A percentile compares a stretch with the other conserved stretches of the same genome.
Evolutionary conservation across 2,329 filamentous ascomycete genomes (phyloP).

Genomic region (Ophiocordyceps sinensis): DNA sequence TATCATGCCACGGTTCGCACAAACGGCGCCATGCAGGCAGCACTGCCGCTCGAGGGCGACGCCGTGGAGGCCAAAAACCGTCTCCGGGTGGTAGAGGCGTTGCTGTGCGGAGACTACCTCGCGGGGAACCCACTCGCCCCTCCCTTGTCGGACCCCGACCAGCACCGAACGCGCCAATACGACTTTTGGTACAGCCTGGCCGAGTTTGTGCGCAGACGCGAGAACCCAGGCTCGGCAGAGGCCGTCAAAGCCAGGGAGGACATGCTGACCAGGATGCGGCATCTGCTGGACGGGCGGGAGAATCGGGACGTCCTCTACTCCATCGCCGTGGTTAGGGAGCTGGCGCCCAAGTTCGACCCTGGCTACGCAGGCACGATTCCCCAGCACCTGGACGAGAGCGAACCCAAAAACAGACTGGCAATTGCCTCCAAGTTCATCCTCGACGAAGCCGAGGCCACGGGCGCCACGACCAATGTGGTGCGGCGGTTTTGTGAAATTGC

Average conservation of each 20-base stretch:
- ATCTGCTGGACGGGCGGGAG: constrained; percentile 64
- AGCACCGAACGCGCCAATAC: constrained; percentile 45
- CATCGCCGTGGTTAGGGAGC: constrained; percentile 64
- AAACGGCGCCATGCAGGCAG: constrained; percentile 16
- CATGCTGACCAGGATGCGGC: constrained; percentile 49
- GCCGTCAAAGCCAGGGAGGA: constrained; percentile 44
- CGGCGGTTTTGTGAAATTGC: constrained; percentile 57
- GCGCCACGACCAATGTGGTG: constrained; percentile 62
- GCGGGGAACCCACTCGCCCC: constrained; percentile 38
- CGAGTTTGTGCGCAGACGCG: constrained; percentile 44
- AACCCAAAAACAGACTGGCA: constrained; percentile 50
- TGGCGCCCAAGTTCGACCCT: constrained; percentile 50
- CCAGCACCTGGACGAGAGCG: constrained; percentile 49
- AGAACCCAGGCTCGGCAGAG: constrained; percentile 33
- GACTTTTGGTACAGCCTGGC: constrained; percentile 76
- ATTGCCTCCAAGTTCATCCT: constrained; percentile 58
- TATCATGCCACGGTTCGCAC: constrained; percentile 23
- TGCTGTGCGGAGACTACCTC: constrained; percentile 60
- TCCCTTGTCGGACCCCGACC: constrained; percentile 34
- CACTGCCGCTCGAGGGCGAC: constrained; percentile 40
- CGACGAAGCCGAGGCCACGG: constrained; percentile 44
- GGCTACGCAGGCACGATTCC: constrained; percentile 41
- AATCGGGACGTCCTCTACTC: constrained; percentile 87
- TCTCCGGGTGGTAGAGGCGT: constrained; percentile 59
- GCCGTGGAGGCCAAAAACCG: constrained; percentile 51